phyloP scores from a whole-genome alignment of 2,329 filamentous ascomycete genomes.

The Colletotrichum siamense region DNA sequence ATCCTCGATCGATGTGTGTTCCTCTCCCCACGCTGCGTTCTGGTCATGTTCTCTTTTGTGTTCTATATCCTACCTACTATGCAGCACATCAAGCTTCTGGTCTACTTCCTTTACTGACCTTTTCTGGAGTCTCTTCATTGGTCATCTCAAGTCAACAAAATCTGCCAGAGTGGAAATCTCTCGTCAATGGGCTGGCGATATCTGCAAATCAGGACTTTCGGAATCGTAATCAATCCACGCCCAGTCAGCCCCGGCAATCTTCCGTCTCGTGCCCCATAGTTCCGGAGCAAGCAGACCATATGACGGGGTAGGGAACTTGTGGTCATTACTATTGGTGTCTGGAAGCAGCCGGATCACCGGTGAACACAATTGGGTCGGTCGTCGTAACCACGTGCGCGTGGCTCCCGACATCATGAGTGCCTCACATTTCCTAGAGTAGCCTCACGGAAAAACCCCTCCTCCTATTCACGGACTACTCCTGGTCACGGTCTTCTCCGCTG shows the following conservation, averaged over 20 bases:
- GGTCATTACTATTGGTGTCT: neutral
- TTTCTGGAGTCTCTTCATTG: neutral
- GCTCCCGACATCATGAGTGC: neutral
- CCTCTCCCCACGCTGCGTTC: neutral
- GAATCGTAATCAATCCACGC: neutral
- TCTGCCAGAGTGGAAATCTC: neutral
- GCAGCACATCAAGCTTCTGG: neutral
- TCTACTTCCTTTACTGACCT: fast-evolving
- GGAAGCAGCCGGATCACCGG: neutral
- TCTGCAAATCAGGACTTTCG: neutral
- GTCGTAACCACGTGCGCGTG: neutral
- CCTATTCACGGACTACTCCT: neutral
- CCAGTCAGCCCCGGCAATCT: neutral
- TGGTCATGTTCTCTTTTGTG: neutral
- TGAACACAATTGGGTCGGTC: neutral
- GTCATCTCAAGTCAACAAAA: neutral
- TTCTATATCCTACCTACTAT: neutral
- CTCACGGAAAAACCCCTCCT: neutral
- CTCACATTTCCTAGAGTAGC: neutral
- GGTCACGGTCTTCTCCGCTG: neutral
- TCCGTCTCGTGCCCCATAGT: neutral
- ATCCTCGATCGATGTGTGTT: neutral
- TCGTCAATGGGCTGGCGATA: neutral
- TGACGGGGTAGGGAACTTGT: neutral
- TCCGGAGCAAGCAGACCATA: neutral